These are phyloP conservation scores for Ceratocystiopsis sp. DNA, from an alignment of 2,329 filamentous ascomycete genomes.

Conservation along the genomic window DNA sequence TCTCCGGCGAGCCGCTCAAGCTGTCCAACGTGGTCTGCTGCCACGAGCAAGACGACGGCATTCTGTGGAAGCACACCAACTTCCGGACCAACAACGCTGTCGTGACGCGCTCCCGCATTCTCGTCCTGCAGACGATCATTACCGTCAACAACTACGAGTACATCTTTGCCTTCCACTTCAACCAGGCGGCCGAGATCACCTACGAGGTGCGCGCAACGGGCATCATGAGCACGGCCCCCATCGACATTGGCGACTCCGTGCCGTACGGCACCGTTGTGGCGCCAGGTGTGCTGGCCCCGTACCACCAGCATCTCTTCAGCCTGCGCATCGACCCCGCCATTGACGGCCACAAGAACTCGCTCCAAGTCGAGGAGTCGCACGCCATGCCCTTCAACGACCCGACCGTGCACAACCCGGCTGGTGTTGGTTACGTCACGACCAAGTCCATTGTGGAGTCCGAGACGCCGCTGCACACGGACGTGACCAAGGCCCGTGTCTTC, in stretches of 20 bases:
- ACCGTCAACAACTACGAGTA: slow-evolving; percentile 58
- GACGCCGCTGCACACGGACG: slow-evolving; percentile 29
- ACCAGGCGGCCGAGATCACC: slow-evolving; percentile 42
- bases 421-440: slow-evolving; percentile 25
- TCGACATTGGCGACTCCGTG: slow-evolving; percentile 35
- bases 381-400: slow-evolving; percentile 22
- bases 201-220: slow-evolving; percentile 49
- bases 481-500: slow-evolving; percentile 24
- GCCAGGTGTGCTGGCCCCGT: slow-evolving; percentile 46
- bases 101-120: slow-evolving; percentile 39
- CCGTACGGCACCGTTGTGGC: slow-evolving; percentile 45
- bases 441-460: slow-evolving; percentile 25
- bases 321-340: slow-evolving; percentile 46
- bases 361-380: slow-evolving; percentile 22
- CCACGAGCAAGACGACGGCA: slow-evolving; percentile 25
- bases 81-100: slow-evolving; percentile 43
- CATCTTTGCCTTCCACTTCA: slow-evolving; percentile 33
- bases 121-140: slow-evolving; percentile 51
- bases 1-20: slow-evolving; percentile 41
- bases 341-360: slow-evolving; percentile 26
- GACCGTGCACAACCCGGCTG: slow-evolving; percentile 29
- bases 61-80: slow-evolving; percentile 58
- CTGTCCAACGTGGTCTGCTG: slow-evolving; percentile 39
- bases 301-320: slow-evolving; percentile 54
- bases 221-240: slow-evolving; percentile 42